Conservation (phyloP, 176 grass and related monocot genomes). For the Pontederia crassipes region DNA sequence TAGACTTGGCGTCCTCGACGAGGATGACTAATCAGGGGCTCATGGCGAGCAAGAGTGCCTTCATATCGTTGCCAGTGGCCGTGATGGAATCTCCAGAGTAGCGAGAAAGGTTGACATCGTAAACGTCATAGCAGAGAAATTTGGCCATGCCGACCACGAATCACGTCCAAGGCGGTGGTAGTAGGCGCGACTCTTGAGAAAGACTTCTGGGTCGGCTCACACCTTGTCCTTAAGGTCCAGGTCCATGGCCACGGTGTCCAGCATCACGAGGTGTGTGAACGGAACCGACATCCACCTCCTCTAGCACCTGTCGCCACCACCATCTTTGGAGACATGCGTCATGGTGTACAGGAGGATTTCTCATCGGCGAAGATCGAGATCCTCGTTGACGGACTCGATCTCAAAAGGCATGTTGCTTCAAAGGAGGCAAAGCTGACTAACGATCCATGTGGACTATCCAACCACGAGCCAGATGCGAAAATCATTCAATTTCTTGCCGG, state of each 20-base stretch:
- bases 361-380: constrained; percentile 35
- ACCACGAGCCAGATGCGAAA: constrained; percentile 27
- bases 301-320: constrained; percentile 6
- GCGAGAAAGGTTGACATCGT: constrained; percentile 50
- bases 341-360: constrained; percentile 47
- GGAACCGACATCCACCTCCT: constrained; percentile 36
- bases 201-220: constrained; percentile 50
- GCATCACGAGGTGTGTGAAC: constrained; percentile 69
- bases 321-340: not conserved
- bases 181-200: constrained; percentile 58
- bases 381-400: constrained; percentile 52
- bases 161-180: constrained; percentile 61
- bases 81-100: not conserved
- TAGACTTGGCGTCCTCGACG: constrained; percentile 35
- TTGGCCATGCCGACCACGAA: constrained; percentile 87
- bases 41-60: constrained; percentile 47
- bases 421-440: constrained; percentile 33
- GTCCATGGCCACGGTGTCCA: constrained; percentile 78
- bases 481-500: constrained; percentile 23
- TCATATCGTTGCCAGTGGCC: constrained; percentile 26
- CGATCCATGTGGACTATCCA: constrained; percentile 19
- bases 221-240: constrained; percentile 58
- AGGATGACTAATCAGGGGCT: constrained; percentile 56
- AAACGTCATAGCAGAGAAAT: constrained; percentile 71
- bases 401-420: constrained; percentile 8